These are phyloP conservation scores for Mycoemilia scoparia DNA, from an alignment of 192 early-diverging fungal species.

Conservation along the genomic window DNA sequence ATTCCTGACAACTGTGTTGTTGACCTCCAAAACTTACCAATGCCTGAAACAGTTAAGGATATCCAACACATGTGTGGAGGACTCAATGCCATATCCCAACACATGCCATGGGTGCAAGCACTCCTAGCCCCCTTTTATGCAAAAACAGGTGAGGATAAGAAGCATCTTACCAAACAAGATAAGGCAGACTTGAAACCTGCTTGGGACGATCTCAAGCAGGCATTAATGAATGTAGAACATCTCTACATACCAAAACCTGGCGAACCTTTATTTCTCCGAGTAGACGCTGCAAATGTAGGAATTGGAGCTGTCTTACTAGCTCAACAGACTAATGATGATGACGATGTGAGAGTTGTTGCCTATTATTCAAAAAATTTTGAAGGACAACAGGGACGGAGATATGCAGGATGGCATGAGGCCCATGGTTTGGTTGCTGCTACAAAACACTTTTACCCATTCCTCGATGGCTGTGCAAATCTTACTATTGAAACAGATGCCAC, in stretches of 20 bases:
- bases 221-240: background rate
- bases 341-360: conserved; percentile 5
- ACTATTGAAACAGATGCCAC: conserved; percentile 9
- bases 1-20: conserved; percentile 5
- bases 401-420: conserved; percentile 8
- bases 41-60: conserved; percentile 2
- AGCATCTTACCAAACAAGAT: background rate
- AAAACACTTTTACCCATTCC: conserved; percentile 9
- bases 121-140: conserved; percentile 11
- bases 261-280: conserved; percentile 4
- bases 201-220: conserved; percentile 4
- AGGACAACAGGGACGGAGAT: conserved; percentile 3
- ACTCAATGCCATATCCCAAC: conserved; percentile 5
- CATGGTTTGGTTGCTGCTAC: conserved; percentile 4
- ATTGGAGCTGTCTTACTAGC: conserved; percentile 10
- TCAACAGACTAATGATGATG: background rate
- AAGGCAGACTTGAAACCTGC: background rate
- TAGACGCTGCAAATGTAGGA: conserved; percentile 6
- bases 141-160: background rate
- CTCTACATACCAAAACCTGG: conserved; percentile 9
- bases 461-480: conserved; percentile 10
- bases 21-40: conserved; percentile 2
- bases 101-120: conserved; percentile 6
- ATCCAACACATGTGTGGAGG: conserved; percentile 5
- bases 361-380: conserved; percentile 9